Evolutionary conservation across 2,329 filamentous ascomycete species (phyloP).

Genomic region (Lizonia empirigonia): DNA sequence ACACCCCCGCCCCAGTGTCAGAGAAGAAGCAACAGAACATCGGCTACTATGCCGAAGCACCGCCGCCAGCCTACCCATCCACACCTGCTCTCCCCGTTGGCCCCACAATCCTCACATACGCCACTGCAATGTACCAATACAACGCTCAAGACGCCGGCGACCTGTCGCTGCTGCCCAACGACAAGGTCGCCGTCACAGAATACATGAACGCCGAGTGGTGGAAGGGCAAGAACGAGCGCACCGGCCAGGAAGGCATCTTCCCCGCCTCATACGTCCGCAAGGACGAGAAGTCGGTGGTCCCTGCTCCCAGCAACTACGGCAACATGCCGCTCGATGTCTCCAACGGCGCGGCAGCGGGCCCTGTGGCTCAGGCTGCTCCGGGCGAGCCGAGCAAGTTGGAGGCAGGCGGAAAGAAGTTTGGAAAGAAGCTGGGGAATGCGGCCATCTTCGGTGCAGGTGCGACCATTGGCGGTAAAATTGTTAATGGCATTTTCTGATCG

Average conservation of each 20-base stretch:
- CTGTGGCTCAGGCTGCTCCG: conserved; percentile 29
- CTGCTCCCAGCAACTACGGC: conserved; percentile 65
- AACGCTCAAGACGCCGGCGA: conserved; percentile 80
- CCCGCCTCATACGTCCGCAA: conserved; percentile 84
- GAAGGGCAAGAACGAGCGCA: conserved; percentile 85
- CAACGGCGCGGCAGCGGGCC: conserved; percentile 54
- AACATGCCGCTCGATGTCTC: conserved; percentile 79
- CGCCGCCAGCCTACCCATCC: conserved; percentile 53
- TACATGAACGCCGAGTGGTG: conserved; percentile 99
- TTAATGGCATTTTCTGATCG: conserved; percentile 50
- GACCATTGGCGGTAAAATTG: conserved; percentile 85
- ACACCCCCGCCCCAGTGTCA: conserved; percentile 25
- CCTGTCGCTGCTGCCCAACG: conserved; percentile 78
- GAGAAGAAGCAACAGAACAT: conserved; percentile 49
- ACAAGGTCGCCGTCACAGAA: conserved; percentile 79
- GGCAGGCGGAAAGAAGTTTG: conserved; percentile 89
- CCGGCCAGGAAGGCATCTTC: conserved; percentile 88
- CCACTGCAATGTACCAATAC: conserved; percentile 84
- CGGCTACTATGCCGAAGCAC: conserved; percentile 50
- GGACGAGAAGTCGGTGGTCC: conserved; percentile 63
- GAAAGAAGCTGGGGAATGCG: conserved; percentile 86
- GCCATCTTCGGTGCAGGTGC: conserved; percentile 94
- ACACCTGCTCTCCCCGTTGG: conserved; percentile 56
- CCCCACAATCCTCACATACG: conserved; percentile 68
- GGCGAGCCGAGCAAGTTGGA: conserved; percentile 67